These are phyloP conservation scores for Arthrobotrys musiformis DNA, from an alignment of 2,329 filamentous ascomycete genomes.

Conservation along the genomic window DNA sequence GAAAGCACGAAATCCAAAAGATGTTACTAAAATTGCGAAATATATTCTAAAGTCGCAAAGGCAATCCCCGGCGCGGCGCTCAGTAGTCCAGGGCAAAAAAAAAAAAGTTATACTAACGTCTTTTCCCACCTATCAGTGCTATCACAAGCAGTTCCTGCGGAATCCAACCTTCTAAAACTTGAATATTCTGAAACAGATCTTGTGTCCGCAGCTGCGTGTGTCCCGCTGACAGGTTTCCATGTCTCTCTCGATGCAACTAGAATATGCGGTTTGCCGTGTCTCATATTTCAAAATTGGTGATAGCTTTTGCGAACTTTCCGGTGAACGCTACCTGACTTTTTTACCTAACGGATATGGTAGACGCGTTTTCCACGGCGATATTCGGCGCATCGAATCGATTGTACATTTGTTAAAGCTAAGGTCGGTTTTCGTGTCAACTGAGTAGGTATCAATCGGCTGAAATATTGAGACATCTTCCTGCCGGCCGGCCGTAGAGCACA, in stretches of 20 bases:
- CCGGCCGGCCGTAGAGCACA: neutral
- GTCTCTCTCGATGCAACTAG: slow-evolving; percentile 8
- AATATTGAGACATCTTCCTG: neutral
- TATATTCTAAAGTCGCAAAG: neutral
- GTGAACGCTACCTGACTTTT: neutral
- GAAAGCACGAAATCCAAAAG: neutral
- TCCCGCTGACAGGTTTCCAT: slow-evolving; percentile 6
- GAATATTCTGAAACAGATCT: slow-evolving; percentile 3
- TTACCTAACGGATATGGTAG: neutral
- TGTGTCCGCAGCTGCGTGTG: neutral
- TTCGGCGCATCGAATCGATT: neutral
- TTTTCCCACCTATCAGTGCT: neutral
- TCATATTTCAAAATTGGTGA: slow-evolving; percentile 18
- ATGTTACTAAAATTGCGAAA: neutral
- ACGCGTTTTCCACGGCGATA: neutral
- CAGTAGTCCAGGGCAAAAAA: neutral
- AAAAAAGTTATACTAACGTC: neutral
- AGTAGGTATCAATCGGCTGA: neutral
- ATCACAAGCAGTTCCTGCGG: too few relatives aligned
- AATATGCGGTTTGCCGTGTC: slow-evolving; percentile 33
- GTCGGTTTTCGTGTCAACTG: neutral
- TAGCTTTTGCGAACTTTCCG: neutral
- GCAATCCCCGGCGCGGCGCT: neutral
- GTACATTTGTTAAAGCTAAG: neutral
- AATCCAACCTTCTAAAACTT: neutral